Base-by-base conservation (phyloP, 345 rosid species). In the Triadica sebifera region DNA sequence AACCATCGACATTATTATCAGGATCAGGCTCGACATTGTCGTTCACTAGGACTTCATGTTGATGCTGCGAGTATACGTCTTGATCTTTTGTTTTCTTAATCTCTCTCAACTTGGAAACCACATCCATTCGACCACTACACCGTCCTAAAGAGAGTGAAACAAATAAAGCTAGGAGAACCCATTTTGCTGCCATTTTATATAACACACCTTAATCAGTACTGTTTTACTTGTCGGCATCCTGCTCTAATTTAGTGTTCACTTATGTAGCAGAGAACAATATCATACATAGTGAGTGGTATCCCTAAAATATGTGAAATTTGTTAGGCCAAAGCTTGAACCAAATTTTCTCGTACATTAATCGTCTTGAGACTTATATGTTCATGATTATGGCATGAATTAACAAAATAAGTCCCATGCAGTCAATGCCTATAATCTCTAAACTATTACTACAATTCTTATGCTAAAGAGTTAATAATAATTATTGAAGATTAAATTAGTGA, bases 181-280 rank as follows among this genome's bases (percentile, higher is more conserved):
- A 68, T 17, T 50, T 38, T 53, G 15, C 19, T 69, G 50, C 62
- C 73, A 69, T 69, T 53, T 39, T 68, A 12, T n/a, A n/a, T n/a
- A n/a, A n/a, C n/a, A n/a, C n/a, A n/a, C n/a, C n/a, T n/a, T n/a
- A n/a, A n/a, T n/a, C n/a, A n/a, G n/a, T n/a, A n/a, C n/a, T n/a
- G n/a, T n/a, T n/a, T n/a, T n/a, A 16, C 17, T 53, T 53, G 13
- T n/a, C 12, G 34, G 8, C 19, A 64, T 19, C 8, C 7, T 24
- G 51, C 9, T 63, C 8, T 19, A 20, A 10, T 8, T 9, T 3
- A 7, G 3, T 11, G 16, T 24, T 11, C 11, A 59, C 0, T 10
- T 59, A 59, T 59, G 25, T 11, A 22, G 38, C 3, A 59, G 63
- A 59, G 17, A 12, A 17, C 12, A 51, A 17, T 4, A 17, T 51